Base-by-base conservation (phyloP, 306 rosid genomes). In the Fragaria vesca region DNA sequence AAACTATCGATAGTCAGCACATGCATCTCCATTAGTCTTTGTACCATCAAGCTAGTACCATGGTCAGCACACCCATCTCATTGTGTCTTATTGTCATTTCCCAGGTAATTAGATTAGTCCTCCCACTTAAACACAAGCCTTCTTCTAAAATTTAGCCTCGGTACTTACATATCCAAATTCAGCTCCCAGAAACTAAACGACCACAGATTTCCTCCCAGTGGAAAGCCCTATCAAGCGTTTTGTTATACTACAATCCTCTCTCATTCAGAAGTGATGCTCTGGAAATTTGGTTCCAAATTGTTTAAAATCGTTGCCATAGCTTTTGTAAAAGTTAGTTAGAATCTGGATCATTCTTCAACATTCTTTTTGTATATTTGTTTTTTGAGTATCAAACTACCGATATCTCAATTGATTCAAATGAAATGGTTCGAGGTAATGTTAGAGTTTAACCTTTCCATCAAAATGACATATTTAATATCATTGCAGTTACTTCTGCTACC, bases 401-500 rank as follows among this genome's bases (percentile, higher is more conserved):
- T 40, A n/a, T 54, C 67, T 60, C 4, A 5, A 18, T 13, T 73
- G 43, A 38, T 13, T 55, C 5, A n/a, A n/a, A 55, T 11, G 60
- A 54, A 2, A 6, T 3, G 0, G 62, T n/a, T 55, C 0, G 62
- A n/a, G 28, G 28, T 8, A 51, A 9, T 16, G 30, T 32, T 42
- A 24, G 7, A 16, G 24, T 74, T 40, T n/a, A 15, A 57, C 18
- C 40, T 24, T 58, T 55, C 62, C 12, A n/a, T 55, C 30, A n/a
- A 55, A 54, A n/a, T 55, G 62, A 55, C 1, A 12, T 55, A 1
- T 55, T 55, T 8, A 55, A 8, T 55, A 55, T 48, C 79, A n/a
- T 73, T 75, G 86, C 96, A 96, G 99, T 81, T 96, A 83, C 91
- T 96, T 82, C 84, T 91, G 97, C 91, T 96, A 78, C 99, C 98